phyloP scores from a whole-genome alignment of 352 stramenopile genomes.

The Phytophthora constricta region DNA sequence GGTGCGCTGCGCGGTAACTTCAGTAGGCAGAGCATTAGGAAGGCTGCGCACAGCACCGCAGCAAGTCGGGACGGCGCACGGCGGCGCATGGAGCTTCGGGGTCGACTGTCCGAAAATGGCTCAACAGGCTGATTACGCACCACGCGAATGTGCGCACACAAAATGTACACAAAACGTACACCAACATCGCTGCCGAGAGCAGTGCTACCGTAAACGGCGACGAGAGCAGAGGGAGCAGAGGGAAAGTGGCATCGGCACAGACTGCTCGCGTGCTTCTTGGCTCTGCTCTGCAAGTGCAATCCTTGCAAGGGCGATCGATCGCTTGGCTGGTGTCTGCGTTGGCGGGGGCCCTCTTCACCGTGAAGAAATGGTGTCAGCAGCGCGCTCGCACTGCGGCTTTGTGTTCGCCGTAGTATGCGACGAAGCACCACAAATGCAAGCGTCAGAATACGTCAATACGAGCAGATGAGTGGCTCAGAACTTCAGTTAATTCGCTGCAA shows the following conservation, averaged over 20 bases:
- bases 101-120: too few relatives aligned
- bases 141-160: too few relatives aligned
- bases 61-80: background rate
- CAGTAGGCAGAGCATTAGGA: conserved; percentile 7
- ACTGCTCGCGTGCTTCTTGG: conserved; percentile 3
- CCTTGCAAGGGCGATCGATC: background rate
- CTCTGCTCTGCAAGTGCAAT: conserved; percentile 1
- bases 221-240: conserved; percentile 18
- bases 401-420: background rate
- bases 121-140: too few relatives aligned
- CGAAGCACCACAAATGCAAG: too few relatives aligned
- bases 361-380: too few relatives aligned
- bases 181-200: background rate
- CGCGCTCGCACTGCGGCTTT: too few relatives aligned
- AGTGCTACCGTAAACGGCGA: conserved; percentile 13
- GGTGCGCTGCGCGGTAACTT: background rate
- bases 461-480: too few relatives aligned
- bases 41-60: conserved; percentile 8
- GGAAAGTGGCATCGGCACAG: conserved; percentile 13
- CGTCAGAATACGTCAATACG: too few relatives aligned
- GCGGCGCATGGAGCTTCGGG: background rate
- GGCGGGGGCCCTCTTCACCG: too few relatives aligned
- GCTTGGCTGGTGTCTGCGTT: too few relatives aligned
- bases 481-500: too few relatives aligned
- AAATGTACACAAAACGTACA: background rate